A percentile compares a stretch with the other conserved stretches of the same genome.
These are phyloP conservation scores for Hyphochytrium catenoides DNA, from an alignment of 352 stramenopile genomes.

Conservation along the genomic window DNA sequence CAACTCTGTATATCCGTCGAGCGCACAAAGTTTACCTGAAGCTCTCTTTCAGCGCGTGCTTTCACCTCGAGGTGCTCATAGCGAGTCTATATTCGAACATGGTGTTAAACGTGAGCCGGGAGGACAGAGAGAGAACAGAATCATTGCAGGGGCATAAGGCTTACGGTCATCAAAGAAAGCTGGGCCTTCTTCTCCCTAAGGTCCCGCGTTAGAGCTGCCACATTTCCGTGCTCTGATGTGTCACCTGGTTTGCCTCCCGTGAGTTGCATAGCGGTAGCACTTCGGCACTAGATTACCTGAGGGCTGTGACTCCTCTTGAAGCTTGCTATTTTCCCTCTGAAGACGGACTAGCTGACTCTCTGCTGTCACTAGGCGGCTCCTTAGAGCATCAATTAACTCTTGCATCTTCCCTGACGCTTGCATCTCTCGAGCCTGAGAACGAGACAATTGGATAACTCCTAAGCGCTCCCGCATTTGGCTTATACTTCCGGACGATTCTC, in stretches of 20 bases:
- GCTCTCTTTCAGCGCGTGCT: conserved; percentile 40
- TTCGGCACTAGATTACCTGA: not conserved
- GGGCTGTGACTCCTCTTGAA: conserved; percentile 10
- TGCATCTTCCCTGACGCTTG: not conserved
- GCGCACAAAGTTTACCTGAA: no score
- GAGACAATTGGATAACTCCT: no score
- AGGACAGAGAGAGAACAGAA: no score
- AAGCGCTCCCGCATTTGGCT: no score
- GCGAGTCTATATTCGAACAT: no score
- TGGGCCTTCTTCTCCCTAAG: conserved; percentile 50
- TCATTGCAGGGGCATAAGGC: no score
- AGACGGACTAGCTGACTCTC: conserved; percentile 39
- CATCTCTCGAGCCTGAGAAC: conserved; percentile 2
- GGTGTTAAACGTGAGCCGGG: no score
- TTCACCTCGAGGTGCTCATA: conserved; percentile 69
- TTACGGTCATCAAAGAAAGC: conserved; percentile 51
- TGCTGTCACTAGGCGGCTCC: conserved; percentile 28
- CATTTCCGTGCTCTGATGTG: conserved; percentile 12
- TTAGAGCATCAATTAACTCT: conserved; percentile 37
- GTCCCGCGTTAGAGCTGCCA: conserved; percentile 38
- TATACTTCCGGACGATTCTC: no score
- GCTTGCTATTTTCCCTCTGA: conserved; percentile 33
- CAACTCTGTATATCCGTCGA: no score
- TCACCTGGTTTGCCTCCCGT: conserved; percentile 5
- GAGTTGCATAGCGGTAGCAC: conserved; percentile 10